phyloP scores from a whole-genome alignment of 108 stramenopile genomes.

The Conticribra weissflogii region DNA sequence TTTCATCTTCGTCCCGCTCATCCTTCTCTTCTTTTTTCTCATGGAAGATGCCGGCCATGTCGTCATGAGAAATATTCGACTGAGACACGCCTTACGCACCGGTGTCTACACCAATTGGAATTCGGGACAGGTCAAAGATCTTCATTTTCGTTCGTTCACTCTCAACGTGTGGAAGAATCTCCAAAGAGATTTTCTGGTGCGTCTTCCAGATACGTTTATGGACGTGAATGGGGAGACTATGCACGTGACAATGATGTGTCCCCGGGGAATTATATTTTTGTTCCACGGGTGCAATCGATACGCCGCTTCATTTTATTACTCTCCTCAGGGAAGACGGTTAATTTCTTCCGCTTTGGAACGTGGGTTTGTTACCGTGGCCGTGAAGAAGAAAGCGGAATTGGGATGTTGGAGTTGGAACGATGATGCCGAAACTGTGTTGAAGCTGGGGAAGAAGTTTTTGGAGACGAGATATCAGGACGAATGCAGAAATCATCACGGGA shows the following conservation, averaged over 20 bases:
- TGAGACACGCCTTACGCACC: background rate
- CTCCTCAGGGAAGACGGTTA: constrained; percentile 46
- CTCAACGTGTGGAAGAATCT: constrained; percentile 23
- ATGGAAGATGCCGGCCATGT: constrained; percentile 23
- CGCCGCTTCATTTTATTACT: constrained; percentile 47
- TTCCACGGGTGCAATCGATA: constrained; percentile 47
- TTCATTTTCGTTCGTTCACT: constrained; percentile 9
- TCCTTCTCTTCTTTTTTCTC: constrained; percentile 32
- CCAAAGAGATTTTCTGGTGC: constrained; percentile 30
- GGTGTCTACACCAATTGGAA: background rate
- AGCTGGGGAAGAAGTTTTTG: constrained; percentile 34
- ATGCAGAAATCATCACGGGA: constrained; percentile 16
- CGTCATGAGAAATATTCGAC: constrained; percentile 13
- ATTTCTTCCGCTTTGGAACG: constrained; percentile 13
- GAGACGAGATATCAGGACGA: constrained; percentile 7
- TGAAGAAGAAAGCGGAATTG: constrained; percentile 38
- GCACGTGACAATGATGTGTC: constrained; percentile 35
- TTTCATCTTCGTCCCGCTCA: constrained; percentile 27
- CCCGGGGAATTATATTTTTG: constrained; percentile 40
- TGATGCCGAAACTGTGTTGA: constrained; percentile 23
- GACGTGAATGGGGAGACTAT: constrained; percentile 9
- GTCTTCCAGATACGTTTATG: constrained; percentile 9
- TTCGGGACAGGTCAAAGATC: constrained; percentile 3
- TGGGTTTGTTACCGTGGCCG: constrained; percentile 30
- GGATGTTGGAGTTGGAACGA: constrained; percentile 31